Base-by-base conservation (phyloP, 169 alveolate genomes). In the Plasmodium chabaudi region DNA sequence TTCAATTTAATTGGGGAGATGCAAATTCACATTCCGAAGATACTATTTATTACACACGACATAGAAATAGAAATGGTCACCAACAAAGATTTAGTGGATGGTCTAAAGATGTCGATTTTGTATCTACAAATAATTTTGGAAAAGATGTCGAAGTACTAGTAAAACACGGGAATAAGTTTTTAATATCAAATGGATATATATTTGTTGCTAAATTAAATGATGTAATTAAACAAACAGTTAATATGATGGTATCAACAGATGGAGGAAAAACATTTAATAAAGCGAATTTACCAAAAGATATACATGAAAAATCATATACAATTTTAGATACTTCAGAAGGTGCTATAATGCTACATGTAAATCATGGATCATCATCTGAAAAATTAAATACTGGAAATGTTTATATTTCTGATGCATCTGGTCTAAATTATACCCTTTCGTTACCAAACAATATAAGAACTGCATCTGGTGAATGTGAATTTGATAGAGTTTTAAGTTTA, bases 261-360 rank as follows among this genome's bases (percentile, higher is more conserved):
- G 97, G 95, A 60, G 97, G 96, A 3, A 87, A 67, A 25, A 94
- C 96, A 42, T 97, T 95, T 92, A 92, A 94, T 60, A 92, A 88
- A 87, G 98, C 98, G 7, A 92, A 95, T 74, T 89, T 98, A 70
- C 99, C 99, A 10, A 94, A 95, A 57, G 97, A 97, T 79, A 88
- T 97, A 46, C 96, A 96, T 72, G 99, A 97, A 88, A 97, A 97
- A 73, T 94, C 97, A 44, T 98, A 97, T 92, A 97, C 99, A 42
- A 96, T 98, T 15, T 94, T 98, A 88, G 99, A 98, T 90, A 97
- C 99, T 12, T 97, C 99, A 3, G 99, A 97, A 93, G 97, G 98
- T 21, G 95, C 98, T 21, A 99, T 99, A 19, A 97, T 99, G 95
- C 92, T 99, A 68, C 99, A 98, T 70, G 99, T 99, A 59, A 97